Evolutionary conservation across 2,329 filamentous ascomycete species (phyloP), one percentile per base, ranked within the genome.

Genomic region (Ascochyta clinopodiicola): DNA sequence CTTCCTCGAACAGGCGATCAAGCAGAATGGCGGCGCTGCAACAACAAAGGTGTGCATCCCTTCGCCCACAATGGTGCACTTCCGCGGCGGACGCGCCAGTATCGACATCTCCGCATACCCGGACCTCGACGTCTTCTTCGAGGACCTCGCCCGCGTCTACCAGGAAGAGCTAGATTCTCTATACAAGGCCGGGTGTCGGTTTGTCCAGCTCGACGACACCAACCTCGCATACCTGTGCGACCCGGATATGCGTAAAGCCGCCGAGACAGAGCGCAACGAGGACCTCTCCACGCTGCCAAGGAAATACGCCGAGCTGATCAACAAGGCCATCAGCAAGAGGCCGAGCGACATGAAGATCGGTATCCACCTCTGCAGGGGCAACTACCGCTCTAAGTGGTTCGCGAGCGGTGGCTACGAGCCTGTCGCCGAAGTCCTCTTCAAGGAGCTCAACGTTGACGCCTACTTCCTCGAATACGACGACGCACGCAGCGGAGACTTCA

Each of bases 391-490:
- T 45, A 81, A 83, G 67, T 84, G 82, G 81, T 86, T 85, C 63
- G 82, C 83, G 3, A 79, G 81, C 48, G 83, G 83, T 42, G 82
- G 82, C 34, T 86, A 86, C 74, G 83, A 85, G 72, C 82, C 82
- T 43, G 82, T 84, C 3, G 81, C 82, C 32, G 81, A 84, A 69
- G 80, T 82, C n/a, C 74, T 85, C 13, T 84, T 85, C 77, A 80
- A 80, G 64, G 80, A 83, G 52, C 77, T 84, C 44, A 78, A 84
- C 63, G 82, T 84, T 48, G 82, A 85, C 61, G 82, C 80, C 13
- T 86, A 85, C 72, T 86, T 85, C 74, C 79, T 86, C 63, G 83
- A 86, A 70, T 86, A 83, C 68, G 83, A 86, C 67, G 82, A 84
- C 58, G 82, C 81, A 29, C 77, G 83, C 2, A 81, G 78, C 0